These are phyloP conservation scores for Skeletonema costatum DNA, from an alignment of 108 stramenopile genomes.

Conservation along the genomic window DNA sequence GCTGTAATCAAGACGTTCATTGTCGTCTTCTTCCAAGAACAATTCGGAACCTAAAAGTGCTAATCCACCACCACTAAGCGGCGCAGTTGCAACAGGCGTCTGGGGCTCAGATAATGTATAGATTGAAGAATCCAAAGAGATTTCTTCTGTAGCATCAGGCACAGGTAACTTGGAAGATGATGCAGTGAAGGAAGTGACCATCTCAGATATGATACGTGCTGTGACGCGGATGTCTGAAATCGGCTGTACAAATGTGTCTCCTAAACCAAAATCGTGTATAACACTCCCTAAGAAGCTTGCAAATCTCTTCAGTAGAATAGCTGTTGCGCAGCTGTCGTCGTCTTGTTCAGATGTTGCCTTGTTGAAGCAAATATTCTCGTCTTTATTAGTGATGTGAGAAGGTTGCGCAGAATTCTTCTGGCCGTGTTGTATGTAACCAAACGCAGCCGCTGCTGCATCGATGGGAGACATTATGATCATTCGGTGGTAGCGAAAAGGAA, in stretches of 20 bases:
- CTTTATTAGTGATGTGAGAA: not conserved
- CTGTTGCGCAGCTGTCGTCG: not conserved
- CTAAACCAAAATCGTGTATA: not conserved
- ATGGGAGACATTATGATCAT: constrained; percentile 1
- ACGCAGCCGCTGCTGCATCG: not conserved
- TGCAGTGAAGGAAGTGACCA: not conserved
- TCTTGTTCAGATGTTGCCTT: not conserved
- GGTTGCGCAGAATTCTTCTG: not conserved
- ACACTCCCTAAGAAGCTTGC: not conserved
- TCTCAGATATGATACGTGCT: not conserved
- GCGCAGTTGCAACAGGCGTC: not conserved
- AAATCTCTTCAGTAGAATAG: not conserved
- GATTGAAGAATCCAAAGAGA: not conserved
- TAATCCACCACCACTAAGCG: not conserved
- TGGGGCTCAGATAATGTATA: not conserved
- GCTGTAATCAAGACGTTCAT: constrained; percentile 65
- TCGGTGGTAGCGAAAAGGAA: not conserved
- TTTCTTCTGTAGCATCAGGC: not conserved
- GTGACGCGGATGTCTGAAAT: not conserved
- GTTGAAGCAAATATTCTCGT: not conserved
- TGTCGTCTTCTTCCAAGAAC: constrained; percentile 5
- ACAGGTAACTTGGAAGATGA: not conserved
- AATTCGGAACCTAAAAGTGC: not conserved
- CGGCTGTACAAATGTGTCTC: not conserved
- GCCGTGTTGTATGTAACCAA: not conserved